These are phyloP conservation scores for Sugiyamaella floridensis DNA, from an alignment of 805 yeast genomes.

Conservation along the genomic window DNA sequence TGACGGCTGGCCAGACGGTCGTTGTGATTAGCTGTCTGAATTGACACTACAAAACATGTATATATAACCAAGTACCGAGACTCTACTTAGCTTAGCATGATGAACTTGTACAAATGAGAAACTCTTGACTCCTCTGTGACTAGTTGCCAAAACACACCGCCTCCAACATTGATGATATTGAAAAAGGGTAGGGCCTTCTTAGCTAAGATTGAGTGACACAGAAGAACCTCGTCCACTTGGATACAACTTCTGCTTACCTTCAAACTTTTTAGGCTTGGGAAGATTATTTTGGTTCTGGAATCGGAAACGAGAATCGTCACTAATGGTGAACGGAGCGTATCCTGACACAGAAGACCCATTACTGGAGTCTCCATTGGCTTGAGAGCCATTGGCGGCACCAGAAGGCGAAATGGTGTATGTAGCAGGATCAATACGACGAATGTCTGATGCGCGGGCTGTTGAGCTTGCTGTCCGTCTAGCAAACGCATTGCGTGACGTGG, in stretches of 20 bases:
- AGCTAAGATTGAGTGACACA: slow-evolving; percentile 57
- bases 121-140: neutral
- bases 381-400: slow-evolving; percentile 26
- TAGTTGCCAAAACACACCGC: too few species aligned
- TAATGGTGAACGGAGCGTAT: slow-evolving; percentile 32
- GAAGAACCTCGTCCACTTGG: slow-evolving; percentile 95
- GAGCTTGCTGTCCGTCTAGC: slow-evolving; percentile 24
- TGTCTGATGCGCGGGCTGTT: slow-evolving; percentile 29
- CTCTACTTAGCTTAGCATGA: too few species aligned
- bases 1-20: slow-evolving; percentile 80
- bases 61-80: neutral
- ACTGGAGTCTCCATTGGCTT: slow-evolving; percentile 14
- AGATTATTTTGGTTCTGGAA: slow-evolving; percentile 61
- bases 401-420: slow-evolving; percentile 46
- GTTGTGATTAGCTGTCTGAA: slow-evolving; percentile 34
- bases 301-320: slow-evolving; percentile 68
- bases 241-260: slow-evolving; percentile 66
- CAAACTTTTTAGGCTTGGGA: slow-evolving; percentile 83
- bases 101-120: neutral
- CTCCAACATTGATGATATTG: too few species aligned
- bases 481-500: slow-evolving; percentile 12
- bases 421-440: slow-evolving; percentile 58
- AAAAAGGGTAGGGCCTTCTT: slow-evolving; percentile 20
- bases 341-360: slow-evolving; percentile 6
- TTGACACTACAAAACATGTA: neutral